Conservation (phyloP, 2,329 filamentous ascomycete species). For the Xylaria polymorpha region DNA sequence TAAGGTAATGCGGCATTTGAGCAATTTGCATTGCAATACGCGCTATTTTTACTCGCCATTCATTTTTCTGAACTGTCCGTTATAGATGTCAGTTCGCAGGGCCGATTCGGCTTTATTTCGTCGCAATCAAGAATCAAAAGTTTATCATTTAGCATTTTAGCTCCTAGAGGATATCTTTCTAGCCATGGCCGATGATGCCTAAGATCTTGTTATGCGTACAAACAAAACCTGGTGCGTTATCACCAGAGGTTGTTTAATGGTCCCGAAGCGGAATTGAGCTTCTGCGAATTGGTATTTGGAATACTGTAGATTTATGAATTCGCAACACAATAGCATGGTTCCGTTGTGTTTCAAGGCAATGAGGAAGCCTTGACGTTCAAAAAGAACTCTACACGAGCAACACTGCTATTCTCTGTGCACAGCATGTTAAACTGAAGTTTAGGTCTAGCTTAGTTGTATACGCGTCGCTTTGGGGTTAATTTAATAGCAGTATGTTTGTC, state of each 20-base stretch:
- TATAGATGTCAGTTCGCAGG: not conserved
- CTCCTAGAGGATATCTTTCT: not conserved
- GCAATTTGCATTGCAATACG: not conserved
- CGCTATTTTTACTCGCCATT: not conserved
- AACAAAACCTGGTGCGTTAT: not conserved
- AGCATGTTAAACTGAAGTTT: not conserved
- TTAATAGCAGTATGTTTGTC: not conserved
- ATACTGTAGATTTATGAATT: conserved; percentile 5
- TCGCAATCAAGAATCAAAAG: not conserved
- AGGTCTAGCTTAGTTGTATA: not conserved
- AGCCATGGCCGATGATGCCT: not conserved
- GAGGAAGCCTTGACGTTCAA: not conserved
- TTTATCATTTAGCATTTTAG: not conserved
- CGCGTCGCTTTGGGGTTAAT: not conserved
- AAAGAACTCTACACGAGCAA: not conserved
- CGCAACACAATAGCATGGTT: conserved; percentile 4
- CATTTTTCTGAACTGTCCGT: not conserved
- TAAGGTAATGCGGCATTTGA: not conserved
- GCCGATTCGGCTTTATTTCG: conserved; percentile 12
- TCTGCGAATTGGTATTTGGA: conserved; percentile 20
- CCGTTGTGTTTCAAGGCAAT: not conserved
- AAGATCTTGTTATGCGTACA: not conserved
- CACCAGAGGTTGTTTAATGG: not conserved
- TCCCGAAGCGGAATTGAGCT: not conserved
- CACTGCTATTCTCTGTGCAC: not conserved